Evolutionary conservation across 2,329 filamentous ascomycete species (phyloP), one percentile per base, ranked within the genome.

Genomic region (Amesomyces nigricolor): DNA sequence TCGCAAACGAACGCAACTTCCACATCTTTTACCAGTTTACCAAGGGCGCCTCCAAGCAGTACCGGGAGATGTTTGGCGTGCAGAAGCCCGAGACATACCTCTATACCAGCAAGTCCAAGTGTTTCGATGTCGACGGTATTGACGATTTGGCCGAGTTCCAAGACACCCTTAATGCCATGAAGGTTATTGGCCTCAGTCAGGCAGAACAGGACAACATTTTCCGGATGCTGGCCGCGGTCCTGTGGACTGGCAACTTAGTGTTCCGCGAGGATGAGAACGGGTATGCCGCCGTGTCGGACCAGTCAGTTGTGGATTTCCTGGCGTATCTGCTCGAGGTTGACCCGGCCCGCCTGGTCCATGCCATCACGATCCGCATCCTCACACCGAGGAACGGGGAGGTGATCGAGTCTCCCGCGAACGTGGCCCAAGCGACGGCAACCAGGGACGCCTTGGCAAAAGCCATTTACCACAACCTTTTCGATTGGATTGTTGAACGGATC

Each of bases 1-100:
- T 97, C 64, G 79, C 76, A 56, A 95, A 96, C 70, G 94, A 99
- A 79, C 85, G 94, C 64, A 97, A 96, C 74, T 99, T 99, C 72
- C 94, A 99, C 74, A 97, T 99, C 66, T 99, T 99, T 72, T 99
- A 99, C 74, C 94, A 99, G 72, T 96, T 97, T 72, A 89, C 94
- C 46, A 99, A 97, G 74, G 91, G 89, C 4, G 92, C 92, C 9
- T 88, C 91, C n/a, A 80, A 87, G 63, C 83, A 87, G 57, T 95
- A 97, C 72, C 81, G 90, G 69, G 85, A 94, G 66, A 85, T 78
- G n/a, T 96, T 89, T 68, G 94, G 94, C 49, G 78, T 99, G 17
- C 92, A 97, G 70, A 87, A 87, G 64, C 94, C 94, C 22, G 88
- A 95, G 66, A 89, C 91, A 35, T 99, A 99, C 71, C 75, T 89